phyloP scores from a whole-genome alignment of 2,329 filamentous ascomycete genomes.

The Sporothrix brasiliensis region DNA sequence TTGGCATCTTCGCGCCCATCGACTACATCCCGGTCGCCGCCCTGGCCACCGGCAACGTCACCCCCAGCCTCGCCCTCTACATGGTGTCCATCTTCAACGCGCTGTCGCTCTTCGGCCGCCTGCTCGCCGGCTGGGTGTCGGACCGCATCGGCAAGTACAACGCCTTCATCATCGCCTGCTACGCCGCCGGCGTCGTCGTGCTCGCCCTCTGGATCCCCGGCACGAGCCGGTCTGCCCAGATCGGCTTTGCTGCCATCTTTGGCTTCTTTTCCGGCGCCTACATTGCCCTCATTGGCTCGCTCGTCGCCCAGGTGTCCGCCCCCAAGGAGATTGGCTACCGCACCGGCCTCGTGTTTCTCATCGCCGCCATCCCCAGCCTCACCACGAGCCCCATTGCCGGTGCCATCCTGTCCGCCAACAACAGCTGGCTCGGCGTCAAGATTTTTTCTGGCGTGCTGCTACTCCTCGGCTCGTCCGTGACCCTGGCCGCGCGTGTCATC shows the following conservation, averaged over 20 bases:
- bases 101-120: conserved; percentile 45
- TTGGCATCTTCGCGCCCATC: conserved; percentile 40
- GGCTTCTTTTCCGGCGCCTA: conserved; percentile 47
- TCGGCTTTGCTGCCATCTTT: conserved; percentile 48
- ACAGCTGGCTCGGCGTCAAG: conserved; percentile 45
- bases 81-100: conserved; percentile 40
- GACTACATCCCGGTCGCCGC: conserved; percentile 39
- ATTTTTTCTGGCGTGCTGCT: conserved; percentile 45
- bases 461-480: conserved; percentile 40
- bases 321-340: conserved; percentile 58
- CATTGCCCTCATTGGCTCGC: conserved; percentile 45
- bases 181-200: conserved; percentile 45
- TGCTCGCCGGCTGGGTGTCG: conserved; percentile 38
- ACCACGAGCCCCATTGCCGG: conserved; percentile 57
- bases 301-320: conserved; percentile 57
- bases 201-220: conserved; percentile 51
- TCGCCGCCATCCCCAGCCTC: conserved; percentile 56
- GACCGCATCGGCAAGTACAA: conserved; percentile 48
- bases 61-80: conserved; percentile 36
- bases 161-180: conserved; percentile 51
- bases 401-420: conserved; percentile 38
- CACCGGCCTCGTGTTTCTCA: conserved; percentile 56
- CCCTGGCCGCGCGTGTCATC: conserved; percentile 38
- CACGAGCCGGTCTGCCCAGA: conserved; percentile 39
- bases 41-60: conserved; percentile 35